Conservation (phyloP, 768 basidiomycete species). For the Russula earlei region DNA sequence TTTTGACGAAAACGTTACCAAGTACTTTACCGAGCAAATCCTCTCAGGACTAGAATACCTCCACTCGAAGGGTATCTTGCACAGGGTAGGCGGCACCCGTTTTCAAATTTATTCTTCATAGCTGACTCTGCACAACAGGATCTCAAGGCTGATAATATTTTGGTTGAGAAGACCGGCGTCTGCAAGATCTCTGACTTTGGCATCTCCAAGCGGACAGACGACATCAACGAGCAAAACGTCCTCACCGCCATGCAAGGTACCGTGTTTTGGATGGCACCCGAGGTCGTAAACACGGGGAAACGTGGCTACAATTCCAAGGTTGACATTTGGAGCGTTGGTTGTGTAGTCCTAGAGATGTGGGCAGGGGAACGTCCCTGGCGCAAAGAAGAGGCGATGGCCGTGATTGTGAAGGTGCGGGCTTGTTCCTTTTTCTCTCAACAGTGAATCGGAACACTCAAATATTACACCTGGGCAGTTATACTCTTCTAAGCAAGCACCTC, state of each 20-base stretch:
- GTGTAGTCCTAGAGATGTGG: slow-evolving; percentile 99
- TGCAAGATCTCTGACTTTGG: slow-evolving; percentile 99
- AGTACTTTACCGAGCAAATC: slow-evolving; percentile 89
- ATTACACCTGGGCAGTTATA: slow-evolving; percentile 48
- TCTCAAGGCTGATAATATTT: slow-evolving; percentile 95
- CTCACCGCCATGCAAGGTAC: slow-evolving; percentile 95
- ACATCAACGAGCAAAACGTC: slow-evolving; percentile 71
- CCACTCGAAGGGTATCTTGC: slow-evolving; percentile 84
- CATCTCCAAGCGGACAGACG: slow-evolving; percentile 92
- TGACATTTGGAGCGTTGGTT: slow-evolving; percentile 98
- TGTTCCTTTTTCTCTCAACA: neutral
- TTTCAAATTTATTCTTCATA: neutral
- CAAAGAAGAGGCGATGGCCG: slow-evolving; percentile 80
- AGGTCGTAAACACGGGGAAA: slow-evolving; percentile 79
- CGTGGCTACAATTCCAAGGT: slow-evolving; percentile 95
- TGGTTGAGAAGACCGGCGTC: slow-evolving; percentile 83
- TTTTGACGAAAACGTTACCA: slow-evolving; percentile 86
- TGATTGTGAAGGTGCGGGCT: slow-evolving; percentile 79
- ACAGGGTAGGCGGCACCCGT: slow-evolving; percentile 50
- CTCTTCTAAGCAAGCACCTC: slow-evolving; percentile 75
- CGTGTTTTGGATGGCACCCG: slow-evolving; percentile 99
- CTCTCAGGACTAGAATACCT: slow-evolving; percentile 87
- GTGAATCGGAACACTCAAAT: neutral
- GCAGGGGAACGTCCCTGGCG: slow-evolving; percentile 93
- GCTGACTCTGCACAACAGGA: slow-evolving; percentile 42